Conservation (phyloP, 305 asterid genomes). For the Euphrasia arctica region DNA sequence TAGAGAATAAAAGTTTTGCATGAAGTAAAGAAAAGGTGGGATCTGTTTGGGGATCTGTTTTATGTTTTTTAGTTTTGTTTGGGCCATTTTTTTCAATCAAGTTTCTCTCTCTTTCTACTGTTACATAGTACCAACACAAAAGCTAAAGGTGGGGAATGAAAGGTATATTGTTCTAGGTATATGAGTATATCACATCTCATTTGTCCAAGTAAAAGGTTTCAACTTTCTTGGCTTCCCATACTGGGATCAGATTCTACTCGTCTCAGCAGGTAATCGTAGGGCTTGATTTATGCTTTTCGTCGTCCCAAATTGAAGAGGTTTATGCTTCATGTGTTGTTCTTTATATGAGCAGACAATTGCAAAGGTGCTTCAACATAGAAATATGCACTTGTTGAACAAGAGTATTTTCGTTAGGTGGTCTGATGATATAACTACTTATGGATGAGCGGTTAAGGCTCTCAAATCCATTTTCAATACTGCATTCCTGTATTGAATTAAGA, state of each 20-base stretch:
- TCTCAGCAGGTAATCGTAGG: slow-evolving; percentile 18
- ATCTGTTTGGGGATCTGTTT: slow-evolving; percentile 31
- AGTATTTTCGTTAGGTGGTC: too few species aligned
- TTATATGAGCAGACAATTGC: slow-evolving; percentile 9
- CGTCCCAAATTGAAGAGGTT: neutral
- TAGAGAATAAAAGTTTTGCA: slow-evolving; percentile 37
- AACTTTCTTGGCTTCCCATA: slow-evolving; percentile 25
- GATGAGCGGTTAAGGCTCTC: too few species aligned
- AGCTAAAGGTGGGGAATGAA: slow-evolving; percentile 36
- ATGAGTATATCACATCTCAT: slow-evolving; percentile 26
- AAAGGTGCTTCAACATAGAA: neutral
- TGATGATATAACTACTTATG: too few species aligned
- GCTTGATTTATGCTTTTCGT: slow-evolving; percentile 21
- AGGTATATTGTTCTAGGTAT: slow-evolving; percentile 37
- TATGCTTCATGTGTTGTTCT: neutral
- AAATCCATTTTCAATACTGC: too few species aligned
- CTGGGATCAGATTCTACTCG: slow-evolving; percentile 31
- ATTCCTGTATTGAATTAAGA: too few species aligned
- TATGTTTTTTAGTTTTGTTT: neutral
- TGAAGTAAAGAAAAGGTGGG: slow-evolving; percentile 38
- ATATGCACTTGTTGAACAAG: too few species aligned
- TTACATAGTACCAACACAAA: slow-evolving; percentile 45
- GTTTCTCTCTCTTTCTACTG: slow-evolving; percentile 27
- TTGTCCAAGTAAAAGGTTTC: slow-evolving; percentile 33
- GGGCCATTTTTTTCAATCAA: neutral